These are phyloP conservation scores for Ceratobasidium sp. DNA, from an alignment of 1,284 basidiomycete genomes.

Conservation along the genomic window DNA sequence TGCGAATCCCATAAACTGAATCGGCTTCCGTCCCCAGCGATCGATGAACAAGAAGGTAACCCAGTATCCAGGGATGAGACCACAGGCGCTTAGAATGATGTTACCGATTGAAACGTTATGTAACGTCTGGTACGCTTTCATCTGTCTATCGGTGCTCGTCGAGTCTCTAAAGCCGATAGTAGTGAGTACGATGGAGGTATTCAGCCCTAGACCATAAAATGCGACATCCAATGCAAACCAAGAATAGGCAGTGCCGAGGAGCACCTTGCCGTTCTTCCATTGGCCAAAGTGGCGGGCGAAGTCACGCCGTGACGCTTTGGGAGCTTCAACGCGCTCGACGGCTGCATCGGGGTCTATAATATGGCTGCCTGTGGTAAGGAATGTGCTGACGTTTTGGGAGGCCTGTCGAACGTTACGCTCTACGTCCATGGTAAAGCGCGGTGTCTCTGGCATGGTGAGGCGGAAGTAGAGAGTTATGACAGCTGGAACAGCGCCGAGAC, in stretches of 20 bases:
- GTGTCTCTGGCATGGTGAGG: constrained; percentile 63
- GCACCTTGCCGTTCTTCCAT: constrained; percentile 64
- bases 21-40: constrained; percentile 78
- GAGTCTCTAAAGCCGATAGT: constrained; percentile 65
- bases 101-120: constrained; percentile 62
- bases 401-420: constrained; percentile 86
- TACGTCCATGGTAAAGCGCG: constrained; percentile 92
- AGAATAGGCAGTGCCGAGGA: constrained; percentile 65
- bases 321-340: constrained; percentile 72
- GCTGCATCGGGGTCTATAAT: constrained; percentile 70
- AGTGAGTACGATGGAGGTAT: constrained; percentile 73
- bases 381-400: constrained; percentile 73
- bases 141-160: constrained; percentile 53
- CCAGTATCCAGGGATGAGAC: constrained; percentile 83
- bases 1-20: constrained; percentile 81
- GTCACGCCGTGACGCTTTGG: constrained; percentile 74
- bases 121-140: constrained; percentile 58
- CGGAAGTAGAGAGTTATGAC: constrained; percentile 65
- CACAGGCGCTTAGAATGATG: constrained; percentile 66
- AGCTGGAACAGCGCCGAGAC: constrained; percentile 62
- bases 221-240: constrained; percentile 84
- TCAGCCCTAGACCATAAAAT: constrained; percentile 77
- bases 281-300: constrained; percentile 66
- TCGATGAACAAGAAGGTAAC: constrained; percentile 79
- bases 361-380: constrained; percentile 69